Percentiles rank a stretch among this genome's conserved stretches.
Evolutionary conservation across 1,284 basidiomycete species (phyloP).

Genomic region (Leccinum colubrinum): DNA sequence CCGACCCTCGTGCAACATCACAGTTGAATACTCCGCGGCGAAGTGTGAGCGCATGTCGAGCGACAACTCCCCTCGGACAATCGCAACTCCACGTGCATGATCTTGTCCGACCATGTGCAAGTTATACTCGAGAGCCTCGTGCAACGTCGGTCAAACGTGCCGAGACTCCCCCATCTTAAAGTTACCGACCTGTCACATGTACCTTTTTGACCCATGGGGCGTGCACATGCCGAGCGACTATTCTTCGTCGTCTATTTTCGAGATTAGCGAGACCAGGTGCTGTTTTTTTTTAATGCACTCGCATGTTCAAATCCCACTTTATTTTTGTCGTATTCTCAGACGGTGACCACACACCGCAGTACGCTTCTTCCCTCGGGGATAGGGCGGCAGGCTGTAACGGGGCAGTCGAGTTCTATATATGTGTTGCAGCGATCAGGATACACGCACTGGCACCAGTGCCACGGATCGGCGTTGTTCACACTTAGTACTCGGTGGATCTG

Average conservation of each 20-base stretch:
- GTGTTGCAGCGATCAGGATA: not conserved
- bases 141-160: not conserved
- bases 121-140: not conserved
- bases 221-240: not conserved
- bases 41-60: not conserved
- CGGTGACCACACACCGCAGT: not conserved
- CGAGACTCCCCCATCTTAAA: not conserved
- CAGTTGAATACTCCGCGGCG: not conserved
- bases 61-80: not conserved
- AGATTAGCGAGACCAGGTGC: not conserved
- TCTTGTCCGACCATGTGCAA: not conserved
- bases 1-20: not conserved
- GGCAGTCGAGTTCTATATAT: not conserved
- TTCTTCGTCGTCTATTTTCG: not conserved
- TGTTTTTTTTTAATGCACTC: not conserved
- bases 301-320: not conserved
- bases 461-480: not conserved
- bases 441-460: not conserved
- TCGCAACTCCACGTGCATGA: not conserved
- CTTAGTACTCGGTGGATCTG: not conserved
- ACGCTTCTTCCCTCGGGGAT: not conserved
- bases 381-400: not conserved
- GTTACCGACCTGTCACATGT: not conserved
- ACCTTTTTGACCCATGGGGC: not conserved
- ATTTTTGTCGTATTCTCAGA: not conserved